Evolutionary conservation across 768 basidiomycete species (phyloP), one percentile per base, ranked within the genome.

Genomic region (Pleurotus citrinopileatus): DNA sequence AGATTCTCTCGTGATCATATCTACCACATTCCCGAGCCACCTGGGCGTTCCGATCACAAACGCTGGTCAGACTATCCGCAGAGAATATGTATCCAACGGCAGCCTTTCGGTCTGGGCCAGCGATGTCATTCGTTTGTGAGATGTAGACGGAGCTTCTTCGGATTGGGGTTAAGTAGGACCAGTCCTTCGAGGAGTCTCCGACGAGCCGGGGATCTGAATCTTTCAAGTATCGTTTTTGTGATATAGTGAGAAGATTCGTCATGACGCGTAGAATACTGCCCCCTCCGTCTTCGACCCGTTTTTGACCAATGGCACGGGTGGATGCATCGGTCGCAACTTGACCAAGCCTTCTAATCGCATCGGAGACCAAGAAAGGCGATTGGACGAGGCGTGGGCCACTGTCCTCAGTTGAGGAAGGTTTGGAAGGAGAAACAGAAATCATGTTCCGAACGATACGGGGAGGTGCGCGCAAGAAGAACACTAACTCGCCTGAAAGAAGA

Each of bases 391-490:
- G 73, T 1, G 70, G 65, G 3, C 67, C 51, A 55, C 23, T 28
- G n/a, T 20, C 27, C 23, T 53, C 38, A 15, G 19, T 26, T 7
- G 38, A 40, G 38, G 23, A 56, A 42, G 61, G 62, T 15, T 66
- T 67, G 7, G 66, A 68, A n/a, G 81, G 73, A 15, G 80, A 79
- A 34, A 73, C 65, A 3, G 79, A 76, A 12, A 79, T 64, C 10
- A 74, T 67, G 47, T 83, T 83, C n/a, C 81, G 80, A 7, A 89
- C 82, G 54, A 88, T 80, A 13, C 87, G 80, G 17, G 84, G 86
- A 2, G 88, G 84, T 3, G 86, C 82, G 42, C 86, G 81, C 72
- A 90, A 94, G 71, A 96, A 94, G 64, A 86, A 91, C 0, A 95
- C 81, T 1, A 96, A 72, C 71, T 94, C 86, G 45, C 92, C 94